Conservation (phyloP, 495 filamentous ascomycete species). For the Aspergillus egyptiacus region DNA sequence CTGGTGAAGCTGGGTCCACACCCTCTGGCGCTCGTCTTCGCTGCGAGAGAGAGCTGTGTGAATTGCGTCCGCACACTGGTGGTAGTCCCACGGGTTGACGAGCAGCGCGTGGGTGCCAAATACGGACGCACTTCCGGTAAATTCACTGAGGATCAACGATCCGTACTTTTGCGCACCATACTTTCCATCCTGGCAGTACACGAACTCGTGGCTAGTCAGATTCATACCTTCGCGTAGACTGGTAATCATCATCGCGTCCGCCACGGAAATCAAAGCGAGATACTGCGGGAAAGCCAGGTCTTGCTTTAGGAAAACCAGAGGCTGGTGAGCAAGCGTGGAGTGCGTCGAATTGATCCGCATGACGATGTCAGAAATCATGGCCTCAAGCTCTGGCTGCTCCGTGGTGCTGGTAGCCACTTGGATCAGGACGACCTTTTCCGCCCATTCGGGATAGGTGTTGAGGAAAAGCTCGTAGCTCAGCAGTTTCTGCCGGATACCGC, state of each 20-base stretch:
- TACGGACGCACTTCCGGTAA: conserved; percentile 82
- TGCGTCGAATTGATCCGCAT: conserved; percentile 85
- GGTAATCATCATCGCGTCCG: conserved; percentile 87
- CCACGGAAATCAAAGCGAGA: conserved; percentile 77
- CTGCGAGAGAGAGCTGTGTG: conserved; percentile 70
- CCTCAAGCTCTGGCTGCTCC: conserved; percentile 78
- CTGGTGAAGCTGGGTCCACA: conserved; percentile 69
- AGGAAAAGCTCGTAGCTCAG: conserved; percentile 90
- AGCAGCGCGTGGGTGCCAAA: conserved; percentile 67
- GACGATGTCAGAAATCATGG: conserved; percentile 83
- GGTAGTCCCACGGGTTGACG: conserved; percentile 92
- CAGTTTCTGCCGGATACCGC: conserved; percentile 86
- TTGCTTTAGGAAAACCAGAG: conserved; percentile 90
- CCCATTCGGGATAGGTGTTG: conserved; percentile 85
- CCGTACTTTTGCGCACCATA: conserved; percentile 68
- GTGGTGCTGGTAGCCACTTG: conserved; percentile 87
- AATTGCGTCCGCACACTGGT: conserved; percentile 76
- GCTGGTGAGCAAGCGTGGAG: conserved; percentile 82
- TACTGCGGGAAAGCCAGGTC: conserved; percentile 88
- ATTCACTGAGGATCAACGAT: conserved; percentile 85
- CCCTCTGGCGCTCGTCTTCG: conserved; percentile 60
- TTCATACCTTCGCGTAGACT: conserved; percentile 95
- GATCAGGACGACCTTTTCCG: conserved; percentile 77
- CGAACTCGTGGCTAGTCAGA: conserved; percentile 83
- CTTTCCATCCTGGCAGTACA: conserved; percentile 88